A percentile compares a stretch with the other conserved stretches of the same genome.
phyloP scores from a whole-genome alignment of 805 yeast genomes.

The Kuraishia cidri region DNA sequence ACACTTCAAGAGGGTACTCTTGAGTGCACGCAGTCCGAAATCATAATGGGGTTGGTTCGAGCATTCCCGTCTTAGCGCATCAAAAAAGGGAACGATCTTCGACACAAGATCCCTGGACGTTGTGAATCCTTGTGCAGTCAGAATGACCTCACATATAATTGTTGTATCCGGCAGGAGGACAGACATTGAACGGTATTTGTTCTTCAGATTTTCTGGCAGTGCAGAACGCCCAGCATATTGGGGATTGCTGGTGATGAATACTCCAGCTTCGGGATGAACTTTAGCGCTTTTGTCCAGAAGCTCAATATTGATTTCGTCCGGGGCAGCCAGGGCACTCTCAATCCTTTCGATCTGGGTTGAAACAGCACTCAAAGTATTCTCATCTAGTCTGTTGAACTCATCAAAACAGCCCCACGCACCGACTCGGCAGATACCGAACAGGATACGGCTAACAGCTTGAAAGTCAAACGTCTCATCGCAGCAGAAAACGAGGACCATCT shows the following conservation, averaged over 20 bases:
- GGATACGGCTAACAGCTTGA: conserved; percentile 66
- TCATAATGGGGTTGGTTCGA: conserved; percentile 73
- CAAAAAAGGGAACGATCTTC: conserved; percentile 47
- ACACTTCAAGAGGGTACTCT: conserved; percentile 53
- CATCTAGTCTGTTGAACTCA: conserved; percentile 79
- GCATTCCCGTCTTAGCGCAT: conserved; percentile 24
- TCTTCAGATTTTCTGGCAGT: conserved; percentile 80
- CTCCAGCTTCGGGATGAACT: conserved; percentile 46
- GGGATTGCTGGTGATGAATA: conserved; percentile 90
- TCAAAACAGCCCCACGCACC: conserved; percentile 97
- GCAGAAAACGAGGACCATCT: conserved; percentile 76
- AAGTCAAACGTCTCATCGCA: conserved; percentile 89
- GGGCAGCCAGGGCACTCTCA: conserved; percentile 37
- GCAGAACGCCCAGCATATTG: conserved; percentile 75
- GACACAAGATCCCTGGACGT: conserved; percentile 34
- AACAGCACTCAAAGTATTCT: conserved; percentile 69
- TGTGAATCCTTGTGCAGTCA: conserved; percentile 64
- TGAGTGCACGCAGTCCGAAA: conserved; percentile 81
- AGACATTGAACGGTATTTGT: conserved; percentile 66
- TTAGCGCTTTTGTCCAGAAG: conserved; percentile 30
- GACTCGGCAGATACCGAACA: conserved; percentile 69
- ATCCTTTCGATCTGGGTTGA: conserved; percentile 73
- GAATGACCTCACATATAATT: conserved; percentile 61
- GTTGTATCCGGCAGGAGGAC: conserved; percentile 66
- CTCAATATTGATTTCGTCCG: conserved; percentile 19